Base-by-base conservation (phyloP, 2,329 filamentous ascomycete species). In the Verticillium dahliae region DNA sequence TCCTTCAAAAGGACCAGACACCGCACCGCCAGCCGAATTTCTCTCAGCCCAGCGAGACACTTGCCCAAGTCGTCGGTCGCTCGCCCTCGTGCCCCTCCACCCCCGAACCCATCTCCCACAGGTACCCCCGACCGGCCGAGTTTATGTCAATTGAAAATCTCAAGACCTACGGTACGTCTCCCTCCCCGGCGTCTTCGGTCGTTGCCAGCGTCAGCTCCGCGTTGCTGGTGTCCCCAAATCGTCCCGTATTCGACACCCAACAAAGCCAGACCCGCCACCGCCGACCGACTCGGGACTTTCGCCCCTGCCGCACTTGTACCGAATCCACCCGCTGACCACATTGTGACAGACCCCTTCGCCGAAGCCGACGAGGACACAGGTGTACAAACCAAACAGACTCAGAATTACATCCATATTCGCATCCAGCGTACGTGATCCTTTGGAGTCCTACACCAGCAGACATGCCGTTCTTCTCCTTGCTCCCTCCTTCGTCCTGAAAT, bases 61-160 rank as follows among this genome's bases (percentile, higher is more conserved):
- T 74, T 70, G 38, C 69, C 72, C 72, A 65, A 76, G 75, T 76
- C 72, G 80, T 83, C 80, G 74, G 79, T 83, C 81, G 81, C 81
- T 82, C 70, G 73, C 72, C 69, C 67, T 70, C 68, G 64, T 66
- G 67, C 69, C 71, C 65, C 70, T 68, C 70, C 65, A 27, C 4
- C 75, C 68, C 68, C 77, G 75, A 79, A 81, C 77, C 79, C 77
- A 75, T 83, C 79, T 83, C 81, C 82, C 80, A 75, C 76, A 71
- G 77, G 75, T 70, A 79, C 80, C 83, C 82, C 79, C 75, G 74
- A 85, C 87, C 87, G 85, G 83, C 83, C 88, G 88, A 90, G 89
- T 93, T 92, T 93, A 95, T 95, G 91, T 95, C 91, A 88, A 95
- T 95, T 90, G 90, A 95, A 92, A 96, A 96, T 87, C 90, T 96